phyloP scores from a whole-genome alignment of 2,329 filamentous ascomycete genomes.

The Zasmidium angulare region DNA sequence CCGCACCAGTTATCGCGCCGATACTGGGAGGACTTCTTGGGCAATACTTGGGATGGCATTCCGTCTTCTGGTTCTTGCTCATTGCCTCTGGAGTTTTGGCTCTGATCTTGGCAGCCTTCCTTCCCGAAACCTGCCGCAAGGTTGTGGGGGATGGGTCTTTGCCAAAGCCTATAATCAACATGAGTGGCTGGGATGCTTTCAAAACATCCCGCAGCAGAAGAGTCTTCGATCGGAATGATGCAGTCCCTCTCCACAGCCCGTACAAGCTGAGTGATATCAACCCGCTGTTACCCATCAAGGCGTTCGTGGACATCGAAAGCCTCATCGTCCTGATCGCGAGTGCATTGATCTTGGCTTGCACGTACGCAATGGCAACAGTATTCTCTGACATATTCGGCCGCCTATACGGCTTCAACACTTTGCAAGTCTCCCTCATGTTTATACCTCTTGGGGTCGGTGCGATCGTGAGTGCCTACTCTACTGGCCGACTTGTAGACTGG shows the following conservation, averaged over 20 bases:
- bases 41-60: slow-evolving; percentile 34
- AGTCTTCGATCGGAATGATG: background rate
- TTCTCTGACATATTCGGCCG: slow-evolving; percentile 38
- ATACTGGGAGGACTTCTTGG: slow-evolving; percentile 30
- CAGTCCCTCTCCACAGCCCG: background rate
- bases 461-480: background rate
- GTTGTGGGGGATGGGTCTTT: background rate
- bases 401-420: slow-evolving; percentile 36
- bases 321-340: slow-evolving; percentile 21
- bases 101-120: slow-evolving; percentile 27
- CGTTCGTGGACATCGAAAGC: background rate
- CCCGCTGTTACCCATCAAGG: background rate
- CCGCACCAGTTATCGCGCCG: slow-evolving; percentile 1
- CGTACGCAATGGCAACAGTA: slow-evolving; percentile 13
- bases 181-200: background rate
- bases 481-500: slow-evolving; percentile 63
- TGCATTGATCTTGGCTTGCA: slow-evolving; percentile 26
- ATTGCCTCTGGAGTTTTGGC: slow-evolving; percentile 38
- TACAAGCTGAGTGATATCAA: background rate
- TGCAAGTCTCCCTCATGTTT: slow-evolving; percentile 18
- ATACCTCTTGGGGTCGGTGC: background rate
- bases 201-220: background rate
- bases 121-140: slow-evolving; percentile 40
- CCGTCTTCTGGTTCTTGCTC: slow-evolving; percentile 43
- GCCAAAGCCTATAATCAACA: background rate